phyloP scores from a whole-genome alignment of 1,284 basidiomycete species.

The Malassezia furfur region DNA sequence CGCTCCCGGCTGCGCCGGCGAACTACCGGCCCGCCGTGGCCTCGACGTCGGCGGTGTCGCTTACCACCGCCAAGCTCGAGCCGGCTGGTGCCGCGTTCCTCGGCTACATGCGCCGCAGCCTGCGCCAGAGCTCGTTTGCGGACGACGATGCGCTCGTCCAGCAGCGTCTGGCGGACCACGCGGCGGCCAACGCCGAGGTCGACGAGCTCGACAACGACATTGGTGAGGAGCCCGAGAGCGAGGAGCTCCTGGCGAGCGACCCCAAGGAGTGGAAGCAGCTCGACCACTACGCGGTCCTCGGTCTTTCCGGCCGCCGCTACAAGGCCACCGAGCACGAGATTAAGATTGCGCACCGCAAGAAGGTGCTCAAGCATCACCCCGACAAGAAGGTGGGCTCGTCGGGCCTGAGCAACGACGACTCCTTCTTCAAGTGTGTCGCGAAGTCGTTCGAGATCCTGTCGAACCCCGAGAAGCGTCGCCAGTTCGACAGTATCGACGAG shows the following conservation, averaged over 20 bases:
- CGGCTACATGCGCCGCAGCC: slow-evolving; percentile 35
- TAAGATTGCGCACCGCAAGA: slow-evolving; percentile 95
- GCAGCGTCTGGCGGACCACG: slow-evolving; percentile 37
- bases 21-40: slow-evolving; percentile 36
- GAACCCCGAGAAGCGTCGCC: slow-evolving; percentile 74
- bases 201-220: slow-evolving; percentile 72
- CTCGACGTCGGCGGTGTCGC: slow-evolving; percentile 26
- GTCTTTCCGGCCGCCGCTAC: slow-evolving; percentile 80
- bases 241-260: slow-evolving; percentile 65
- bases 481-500: slow-evolving; percentile 94
- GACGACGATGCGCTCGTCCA: slow-evolving; percentile 38
- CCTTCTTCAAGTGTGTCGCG: slow-evolving; percentile 98
- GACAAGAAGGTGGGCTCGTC: slow-evolving; percentile 83
- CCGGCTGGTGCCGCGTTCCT: slow-evolving; percentile 43
- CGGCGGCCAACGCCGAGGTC: slow-evolving; percentile 57
- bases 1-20: slow-evolving; percentile 35
- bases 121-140: slow-evolving; percentile 37
- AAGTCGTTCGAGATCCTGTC: slow-evolving; percentile 89
- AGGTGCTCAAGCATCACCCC: slow-evolving; percentile 96
- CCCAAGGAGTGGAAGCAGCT: slow-evolving; percentile 99
- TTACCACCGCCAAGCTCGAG: slow-evolving; percentile 25
- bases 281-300: slow-evolving; percentile 94
- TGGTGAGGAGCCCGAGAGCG: slow-evolving; percentile 77
- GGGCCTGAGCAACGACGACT: slow-evolving; percentile 78
- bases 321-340: slow-evolving; percentile 83